A percentile compares a stretch with the other conserved stretches of the same genome.
phyloP scores from a whole-genome alignment of 768 basidiomycete genomes.

The Amanita inopinata region DNA sequence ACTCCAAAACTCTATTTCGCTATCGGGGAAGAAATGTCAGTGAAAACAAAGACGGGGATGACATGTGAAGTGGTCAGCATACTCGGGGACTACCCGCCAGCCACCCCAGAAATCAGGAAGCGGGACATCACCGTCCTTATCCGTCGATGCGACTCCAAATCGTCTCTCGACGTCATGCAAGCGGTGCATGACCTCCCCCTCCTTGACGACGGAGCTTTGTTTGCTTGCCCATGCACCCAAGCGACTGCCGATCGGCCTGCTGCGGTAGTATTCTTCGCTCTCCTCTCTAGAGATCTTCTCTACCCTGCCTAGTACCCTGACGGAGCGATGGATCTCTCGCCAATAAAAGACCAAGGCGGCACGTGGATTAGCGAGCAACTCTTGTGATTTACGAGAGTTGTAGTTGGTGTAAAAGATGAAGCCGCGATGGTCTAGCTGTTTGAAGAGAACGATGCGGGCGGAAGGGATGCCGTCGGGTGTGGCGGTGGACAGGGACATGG shows the following conservation, averaged over 20 bases:
- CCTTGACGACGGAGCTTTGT: constrained; percentile 73
- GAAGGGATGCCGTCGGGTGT: constrained; percentile 71
- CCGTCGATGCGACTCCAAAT: constrained; percentile 38
- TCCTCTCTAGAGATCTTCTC: constrained; percentile 69
- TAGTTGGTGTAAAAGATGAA: constrained; percentile 99
- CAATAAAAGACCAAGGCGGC: constrained; percentile 88
- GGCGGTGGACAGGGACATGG: constrained; percentile 74
- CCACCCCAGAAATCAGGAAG: constrained; percentile 95
- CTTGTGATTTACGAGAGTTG: constrained; percentile 81
- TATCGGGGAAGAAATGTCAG: constrained; percentile 22
- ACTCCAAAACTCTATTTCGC: constrained; percentile 97
- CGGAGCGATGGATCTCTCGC: constrained; percentile 71
- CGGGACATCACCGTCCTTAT: constrained; percentile 45
- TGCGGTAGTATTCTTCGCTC: constrained; percentile 75
- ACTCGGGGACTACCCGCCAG: constrained; percentile 91
- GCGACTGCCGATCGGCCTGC: constrained; percentile 73
- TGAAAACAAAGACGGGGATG: background rate
- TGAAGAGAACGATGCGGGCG: constrained; percentile 83
- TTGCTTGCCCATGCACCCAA: constrained; percentile 91
- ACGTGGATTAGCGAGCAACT: constrained; percentile 67
- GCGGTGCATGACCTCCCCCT: constrained; percentile 56
- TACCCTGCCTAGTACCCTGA: constrained; percentile 77
- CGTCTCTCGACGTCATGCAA: constrained; percentile 47
- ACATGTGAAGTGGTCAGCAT: constrained; percentile 20
- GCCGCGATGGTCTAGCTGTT: constrained; percentile 78